These are phyloP conservation scores for Acacia melanoxylon DNA, from an alignment of 306 rosid genomes.

Conservation along the genomic window DNA sequence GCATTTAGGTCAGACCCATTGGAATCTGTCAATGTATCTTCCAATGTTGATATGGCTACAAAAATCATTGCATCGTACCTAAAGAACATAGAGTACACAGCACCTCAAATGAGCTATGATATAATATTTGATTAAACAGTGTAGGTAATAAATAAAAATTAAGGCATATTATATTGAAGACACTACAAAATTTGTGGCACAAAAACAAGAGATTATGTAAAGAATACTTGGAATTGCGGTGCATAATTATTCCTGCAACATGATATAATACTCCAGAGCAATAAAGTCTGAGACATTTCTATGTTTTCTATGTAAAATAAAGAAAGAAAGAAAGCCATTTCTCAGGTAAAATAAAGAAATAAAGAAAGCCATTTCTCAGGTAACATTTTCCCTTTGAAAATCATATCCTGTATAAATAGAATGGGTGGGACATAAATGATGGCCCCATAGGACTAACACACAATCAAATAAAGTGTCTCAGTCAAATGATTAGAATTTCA, in stretches of 20 bases:
- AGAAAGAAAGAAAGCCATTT: neutral
- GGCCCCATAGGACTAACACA: too few species aligned
- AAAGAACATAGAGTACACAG: conserved; percentile 9
- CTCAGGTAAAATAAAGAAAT: neutral
- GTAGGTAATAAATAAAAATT: neutral
- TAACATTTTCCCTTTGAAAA: neutral
- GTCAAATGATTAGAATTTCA: neutral
- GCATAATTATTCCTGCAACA: neutral
- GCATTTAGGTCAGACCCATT: conserved; percentile 74
- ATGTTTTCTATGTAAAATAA: neutral
- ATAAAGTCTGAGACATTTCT: too few species aligned
- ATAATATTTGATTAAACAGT: conserved; percentile 4
- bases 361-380: neutral
- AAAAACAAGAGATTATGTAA: neutral
- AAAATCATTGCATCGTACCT: conserved; percentile 73
- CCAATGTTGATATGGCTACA: conserved; percentile 66
- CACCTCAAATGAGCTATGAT: neutral
- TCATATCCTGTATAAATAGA: neutral
- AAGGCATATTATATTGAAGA: neutral
- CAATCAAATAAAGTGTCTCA: neutral
- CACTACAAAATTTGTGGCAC: neutral
- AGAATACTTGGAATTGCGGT: neutral
- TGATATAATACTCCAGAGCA: too few species aligned
- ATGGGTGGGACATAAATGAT: neutral
- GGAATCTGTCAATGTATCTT: conserved; percentile 56